Evolutionary conservation across 495 filamentous ascomycete species (phyloP), one percentile per base, ranked within the genome.

Genomic region (Xylaria sp.): DNA sequence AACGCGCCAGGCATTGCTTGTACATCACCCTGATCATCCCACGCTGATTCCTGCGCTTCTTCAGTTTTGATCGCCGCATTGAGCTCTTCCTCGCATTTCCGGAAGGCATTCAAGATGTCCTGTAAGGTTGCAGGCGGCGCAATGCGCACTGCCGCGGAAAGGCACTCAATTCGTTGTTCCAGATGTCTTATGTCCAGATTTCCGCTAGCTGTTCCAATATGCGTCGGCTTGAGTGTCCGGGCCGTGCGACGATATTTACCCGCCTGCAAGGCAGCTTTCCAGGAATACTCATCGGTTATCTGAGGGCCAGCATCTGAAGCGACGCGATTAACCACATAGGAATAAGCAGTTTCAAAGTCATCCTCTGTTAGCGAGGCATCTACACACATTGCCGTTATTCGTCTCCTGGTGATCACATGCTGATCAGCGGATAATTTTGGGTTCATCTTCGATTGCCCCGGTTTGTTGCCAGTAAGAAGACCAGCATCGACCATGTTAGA

Each of bases 311-410:
- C 58, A 31, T 72, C 55, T 26, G 72, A 48, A 35, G 80, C 73
- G 17, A 92, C 78, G 12, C 88, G 85, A 73, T 88, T 97, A 70
- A 97, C 88, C 43, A 97, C 92, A 81, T 96, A 97, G 15, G 94
- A 97, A 81, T 98, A 98, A 29, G 97, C 97, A 0, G 97, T 98
- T 72, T 97, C 95, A 73, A 98, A 98, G 76, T 99, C 96, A 74
- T 96, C 89, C 77, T 95, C 93, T 6, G 85, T 82, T 1, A 98
- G 87, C 37, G 95, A 93, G 6, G 94, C 91, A 74, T 95, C 91
- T 53, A 98, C 91, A 74, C 95, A 95, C 88, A 97, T 93, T 63
- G 91, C 91, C 40, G 90, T 92, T 63, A 99, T 90, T 62, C 94
- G 89, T 37, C 88, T 87, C 76, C 92, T 89, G 17, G 87, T 80